A percentile compares a stretch with the other conserved stretches of the same genome.
Conservation (phyloP, 2,329 filamentous ascomycete species). For the Akanthomyces dipterigenus region DNA sequence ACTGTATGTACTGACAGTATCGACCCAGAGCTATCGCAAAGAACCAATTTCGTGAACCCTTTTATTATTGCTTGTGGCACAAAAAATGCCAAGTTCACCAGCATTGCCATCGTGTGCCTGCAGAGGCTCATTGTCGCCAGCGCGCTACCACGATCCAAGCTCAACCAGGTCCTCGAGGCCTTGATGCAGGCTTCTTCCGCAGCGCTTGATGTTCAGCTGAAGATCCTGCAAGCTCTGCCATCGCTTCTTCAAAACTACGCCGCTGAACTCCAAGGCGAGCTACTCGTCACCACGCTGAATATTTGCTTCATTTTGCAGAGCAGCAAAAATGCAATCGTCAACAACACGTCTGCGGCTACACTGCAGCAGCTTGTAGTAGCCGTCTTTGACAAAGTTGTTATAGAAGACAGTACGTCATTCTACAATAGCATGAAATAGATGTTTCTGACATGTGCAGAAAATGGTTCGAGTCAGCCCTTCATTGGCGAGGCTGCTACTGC, state of each 20-base stretch:
- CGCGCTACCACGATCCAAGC: slow-evolving; percentile 68
- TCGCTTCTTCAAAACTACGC: slow-evolving; percentile 88
- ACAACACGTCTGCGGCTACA: slow-evolving; percentile 93
- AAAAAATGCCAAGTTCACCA: slow-evolving; percentile 83
- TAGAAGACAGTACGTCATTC: slow-evolving; percentile 65
- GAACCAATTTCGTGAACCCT: slow-evolving; percentile 79
- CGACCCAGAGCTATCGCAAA: slow-evolving; percentile 68
- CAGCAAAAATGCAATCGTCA: slow-evolving; percentile 88
- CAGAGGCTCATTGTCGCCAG: slow-evolving; percentile 80
- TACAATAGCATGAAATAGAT: too few species aligned
- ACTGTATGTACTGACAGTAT: slow-evolving; percentile 16
- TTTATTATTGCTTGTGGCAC: slow-evolving; percentile 91
- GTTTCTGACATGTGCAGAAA: slow-evolving; percentile 28
- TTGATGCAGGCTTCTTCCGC: slow-evolving; percentile 78
- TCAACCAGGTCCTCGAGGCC: slow-evolving; percentile 83
- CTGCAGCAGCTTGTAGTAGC: slow-evolving; percentile 88
- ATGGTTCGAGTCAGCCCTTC: slow-evolving; percentile 44
- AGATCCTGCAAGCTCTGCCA: slow-evolving; percentile 87
- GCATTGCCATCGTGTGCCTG: slow-evolving; percentile 79
- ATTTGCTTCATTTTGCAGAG: slow-evolving; percentile 88
- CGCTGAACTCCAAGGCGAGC: slow-evolving; percentile 68
- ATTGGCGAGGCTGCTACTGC: slow-evolving; percentile 62
- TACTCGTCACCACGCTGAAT: slow-evolving; percentile 76
- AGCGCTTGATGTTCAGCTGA: slow-evolving; percentile 83
- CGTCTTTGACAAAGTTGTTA: slow-evolving; percentile 84